Conservation (phyloP, 108 stramenopile genomes). For the Skeletonema tropicum region DNA sequence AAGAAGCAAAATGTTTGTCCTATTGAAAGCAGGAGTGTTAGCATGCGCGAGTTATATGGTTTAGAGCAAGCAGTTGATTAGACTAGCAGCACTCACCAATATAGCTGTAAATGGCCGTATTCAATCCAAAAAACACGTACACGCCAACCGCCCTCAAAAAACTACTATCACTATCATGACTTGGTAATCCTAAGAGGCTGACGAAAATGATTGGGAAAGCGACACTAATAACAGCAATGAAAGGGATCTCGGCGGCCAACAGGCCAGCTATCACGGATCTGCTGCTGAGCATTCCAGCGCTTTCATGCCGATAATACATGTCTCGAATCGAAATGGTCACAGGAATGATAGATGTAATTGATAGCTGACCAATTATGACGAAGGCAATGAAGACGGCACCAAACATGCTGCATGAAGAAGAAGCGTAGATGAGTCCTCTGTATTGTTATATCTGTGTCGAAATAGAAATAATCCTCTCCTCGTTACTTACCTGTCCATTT, state of each 20-base stretch:
- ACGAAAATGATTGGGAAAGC: slow-evolving; percentile 33
- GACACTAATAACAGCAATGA: slow-evolving; percentile 23
- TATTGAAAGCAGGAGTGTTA: not conserved
- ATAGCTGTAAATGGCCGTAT: slow-evolving; percentile 49
- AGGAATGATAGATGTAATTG: slow-evolving; percentile 49
- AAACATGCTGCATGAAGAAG: slow-evolving; percentile 19
- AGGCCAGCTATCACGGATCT: slow-evolving; percentile 35
- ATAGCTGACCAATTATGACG: slow-evolving; percentile 51
- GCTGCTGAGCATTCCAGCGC: slow-evolving; percentile 43
- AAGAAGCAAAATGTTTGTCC: slow-evolving; percentile 5
- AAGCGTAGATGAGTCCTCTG: not conserved
- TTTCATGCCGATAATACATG: slow-evolving; percentile 58
- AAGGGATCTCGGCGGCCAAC: slow-evolving; percentile 40
- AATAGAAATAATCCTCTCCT: slow-evolving; percentile 9
- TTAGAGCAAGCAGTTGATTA: not conserved
- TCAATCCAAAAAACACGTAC: slow-evolving; percentile 45
- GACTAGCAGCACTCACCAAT: slow-evolving; percentile 47
- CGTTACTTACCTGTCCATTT: slow-evolving; percentile 10
- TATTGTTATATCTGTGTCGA: not conserved
- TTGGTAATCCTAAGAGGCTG: slow-evolving; percentile 17
- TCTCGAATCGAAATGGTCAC: slow-evolving; percentile 51
- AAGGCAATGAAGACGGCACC: slow-evolving; percentile 54
- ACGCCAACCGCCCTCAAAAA: slow-evolving; percentile 14
- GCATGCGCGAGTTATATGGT: not conserved
- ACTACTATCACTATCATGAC: not conserved